Conservation (phyloP, 768 basidiomycete species). For the Macrolepiota dolichaula region DNA sequence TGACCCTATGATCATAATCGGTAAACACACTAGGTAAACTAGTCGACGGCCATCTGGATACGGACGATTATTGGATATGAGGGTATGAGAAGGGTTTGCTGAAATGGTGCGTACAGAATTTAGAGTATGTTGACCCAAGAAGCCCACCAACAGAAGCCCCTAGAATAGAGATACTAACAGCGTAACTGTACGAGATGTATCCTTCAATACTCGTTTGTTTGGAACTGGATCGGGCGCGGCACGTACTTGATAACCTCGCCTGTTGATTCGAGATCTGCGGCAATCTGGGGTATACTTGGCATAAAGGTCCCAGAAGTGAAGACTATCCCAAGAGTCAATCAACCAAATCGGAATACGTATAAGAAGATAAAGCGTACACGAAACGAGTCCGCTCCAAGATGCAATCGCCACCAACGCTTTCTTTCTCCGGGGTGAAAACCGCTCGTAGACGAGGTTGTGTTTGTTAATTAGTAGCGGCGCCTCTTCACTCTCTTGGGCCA, state of each 20-base stretch:
- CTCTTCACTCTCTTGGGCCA: conserved; percentile 2
- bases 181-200: conserved; percentile 19
- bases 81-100: no score
- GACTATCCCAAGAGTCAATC: conserved; percentile 33
- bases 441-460: conserved; percentile 44
- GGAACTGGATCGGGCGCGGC: not conserved
- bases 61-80: no score
- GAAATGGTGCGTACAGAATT: conserved; percentile 35
- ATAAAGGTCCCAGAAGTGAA: conserved; percentile 68
- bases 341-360: no score
- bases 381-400: conserved; percentile 59
- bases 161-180: conserved; percentile 33
- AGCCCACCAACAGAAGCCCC: conserved; percentile 29
- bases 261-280: conserved; percentile 59
- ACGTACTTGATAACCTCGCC: conserved; percentile 53
- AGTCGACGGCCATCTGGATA: no score
- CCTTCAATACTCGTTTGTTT: not conserved
- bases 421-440: conserved; percentile 53
- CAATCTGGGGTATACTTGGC: conserved; percentile 71
- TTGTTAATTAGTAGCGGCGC: conserved; percentile 28
- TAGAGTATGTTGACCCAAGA: conserved; percentile 32
- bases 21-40: no score
- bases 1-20: no score
- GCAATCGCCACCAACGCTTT: conserved; percentile 51
- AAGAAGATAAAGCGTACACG: conserved; percentile 40